Conservation (phyloP, 768 basidiomycete genomes). For the Rhodocollybia butyracea region DNA sequence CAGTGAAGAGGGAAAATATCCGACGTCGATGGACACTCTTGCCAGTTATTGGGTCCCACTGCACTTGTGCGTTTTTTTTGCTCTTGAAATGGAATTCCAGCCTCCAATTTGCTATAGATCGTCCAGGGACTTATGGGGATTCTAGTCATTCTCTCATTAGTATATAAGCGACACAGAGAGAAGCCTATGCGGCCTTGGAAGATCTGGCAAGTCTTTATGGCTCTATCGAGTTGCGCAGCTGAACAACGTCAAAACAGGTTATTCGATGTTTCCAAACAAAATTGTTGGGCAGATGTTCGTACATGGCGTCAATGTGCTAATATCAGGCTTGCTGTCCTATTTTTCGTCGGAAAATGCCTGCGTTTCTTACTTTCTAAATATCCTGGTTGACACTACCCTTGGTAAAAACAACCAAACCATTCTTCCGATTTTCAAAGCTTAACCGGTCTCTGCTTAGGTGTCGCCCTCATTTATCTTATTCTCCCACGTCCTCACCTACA, state of each 20-base stretch:
- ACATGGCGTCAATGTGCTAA: conserved; percentile 73
- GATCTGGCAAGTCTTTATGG: conserved; percentile 66
- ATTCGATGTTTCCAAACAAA: conserved; percentile 94
- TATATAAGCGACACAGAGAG: conserved; percentile 89
- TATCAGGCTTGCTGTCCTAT: conserved; percentile 74
- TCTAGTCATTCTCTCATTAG: conserved; percentile 80
- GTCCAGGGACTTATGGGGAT: conserved; percentile 90
- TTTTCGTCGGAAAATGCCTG: conserved; percentile 80
- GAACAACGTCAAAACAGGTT: conserved; percentile 46
- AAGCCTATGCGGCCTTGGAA: conserved; percentile 83
- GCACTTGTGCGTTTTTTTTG: conserved; percentile 43
- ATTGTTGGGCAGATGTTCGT: conserved; percentile 82
- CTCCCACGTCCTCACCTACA: conserved; percentile 60
- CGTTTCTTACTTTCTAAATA: conserved; percentile 88
- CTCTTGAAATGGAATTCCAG: conserved; percentile 36
- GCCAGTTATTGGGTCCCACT: conserved; percentile 49
- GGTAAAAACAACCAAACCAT: conserved; percentile 46
- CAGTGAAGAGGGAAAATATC: conserved; percentile 23
- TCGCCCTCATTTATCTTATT: conserved; percentile 75
- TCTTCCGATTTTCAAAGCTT: not conserved
- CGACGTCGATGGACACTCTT: conserved; percentile 47
- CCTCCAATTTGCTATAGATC: conserved; percentile 53
- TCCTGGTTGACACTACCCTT: conserved; percentile 87
- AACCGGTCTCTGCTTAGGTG: conserved; percentile 49
- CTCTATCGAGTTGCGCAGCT: conserved; percentile 8